Base-by-base conservation (phyloP, 306 rosid genomes). In the Clitoria ternatea region DNA sequence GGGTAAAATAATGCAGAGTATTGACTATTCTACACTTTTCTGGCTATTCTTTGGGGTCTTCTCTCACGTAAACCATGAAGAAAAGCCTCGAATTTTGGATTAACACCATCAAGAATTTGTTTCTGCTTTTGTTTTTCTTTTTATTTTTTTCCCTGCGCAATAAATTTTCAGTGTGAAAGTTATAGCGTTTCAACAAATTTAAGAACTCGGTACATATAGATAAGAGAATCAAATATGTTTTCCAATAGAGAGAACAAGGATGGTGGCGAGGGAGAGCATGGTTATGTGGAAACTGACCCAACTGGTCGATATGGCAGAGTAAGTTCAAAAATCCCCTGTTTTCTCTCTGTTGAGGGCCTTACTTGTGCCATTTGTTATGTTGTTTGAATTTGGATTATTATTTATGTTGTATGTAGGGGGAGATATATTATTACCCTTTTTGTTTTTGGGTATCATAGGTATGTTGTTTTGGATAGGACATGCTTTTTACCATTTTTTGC, bases 241-340 rank as follows among this genome's bases (percentile, higher is more conserved):
- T 50, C 60, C 62, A 80, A 62, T 72, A 82, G 61, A 75, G 80
- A 80, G 24, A 72, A 54, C 42, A 65, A 61, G 35, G 76, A 62
- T 5, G 81, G 40, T 44, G 59, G 42, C 55, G 61, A 32, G 17
- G 77, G 35, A 23, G 77, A 77, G 7, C 48, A 39, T 79, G 47
- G 73, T 53, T 89, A 89, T 76, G 85, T 77, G 1, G 98, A 92
- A 76, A 85, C 85, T 36, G 96, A 92, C 75, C 98, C 98, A 52
- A 79, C 95, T 40, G 81, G 84, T 86, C 89, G 98, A 10, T 92
- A 92, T 70, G 92, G 96, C 39, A 87, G 96, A 70, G 98, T 92
- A 85, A 75, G 85, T 74, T 43, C 40, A 45, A 48, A 48, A 55
- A 35, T 7, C 12, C 47, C 61, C 50, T 23, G 55, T 64, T 43